Evolutionary conservation across 257 asterid species (phyloP), one percentile per base, ranked within the genome.

Genomic region (Primulina eburnea): DNA sequence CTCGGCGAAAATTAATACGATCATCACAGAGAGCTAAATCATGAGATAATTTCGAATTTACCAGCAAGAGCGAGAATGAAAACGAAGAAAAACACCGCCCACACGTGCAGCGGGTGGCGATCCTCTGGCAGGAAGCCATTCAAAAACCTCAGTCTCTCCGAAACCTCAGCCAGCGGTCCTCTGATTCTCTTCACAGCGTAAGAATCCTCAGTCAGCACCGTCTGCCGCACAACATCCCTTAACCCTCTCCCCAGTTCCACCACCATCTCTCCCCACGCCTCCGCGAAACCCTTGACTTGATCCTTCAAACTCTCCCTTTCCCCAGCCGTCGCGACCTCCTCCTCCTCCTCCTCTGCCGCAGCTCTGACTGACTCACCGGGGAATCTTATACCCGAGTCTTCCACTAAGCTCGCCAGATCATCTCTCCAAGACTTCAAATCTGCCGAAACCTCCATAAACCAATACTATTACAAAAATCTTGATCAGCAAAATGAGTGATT

Each of bases 121-220:
- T 92, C 98, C 64, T 92, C 98, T 30, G 98, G 98, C 89, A 92
- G 74, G 76, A 76, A 83, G 62, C 90, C 92, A 53, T 90, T 90
- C 63, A 90, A 63, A 67, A 84, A 82, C 76, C 84, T 90, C 79
- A 90, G 47, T 61, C 72, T 86, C 73, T 70, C 79, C 70, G 95
- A 85, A 37, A 77, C 85, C 83, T 80, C 80, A 6, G 81, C 76
- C 80, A 90, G 2, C 11, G 96, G 87, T 0, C 81, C 82, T 66
- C 71, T 79, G 29, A 88, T 79, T 61, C 83, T 88, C 79, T 61
- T 74, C 71, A 92, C 91, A 75, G 88, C 78, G 90, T 86, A 92
- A 9, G 98, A 92, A 60, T 92, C 97, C 71, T 92, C 91, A 0
- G 92, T 80, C 57, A 92, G 58, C 6, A 92, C 34, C 16, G 86